A percentile compares a stretch with the other conserved stretches of the same genome.
These are phyloP conservation scores for Aspergillus calidoustus DNA, from an alignment of 2,329 filamentous ascomycete genomes.

Conservation along the genomic window DNA sequence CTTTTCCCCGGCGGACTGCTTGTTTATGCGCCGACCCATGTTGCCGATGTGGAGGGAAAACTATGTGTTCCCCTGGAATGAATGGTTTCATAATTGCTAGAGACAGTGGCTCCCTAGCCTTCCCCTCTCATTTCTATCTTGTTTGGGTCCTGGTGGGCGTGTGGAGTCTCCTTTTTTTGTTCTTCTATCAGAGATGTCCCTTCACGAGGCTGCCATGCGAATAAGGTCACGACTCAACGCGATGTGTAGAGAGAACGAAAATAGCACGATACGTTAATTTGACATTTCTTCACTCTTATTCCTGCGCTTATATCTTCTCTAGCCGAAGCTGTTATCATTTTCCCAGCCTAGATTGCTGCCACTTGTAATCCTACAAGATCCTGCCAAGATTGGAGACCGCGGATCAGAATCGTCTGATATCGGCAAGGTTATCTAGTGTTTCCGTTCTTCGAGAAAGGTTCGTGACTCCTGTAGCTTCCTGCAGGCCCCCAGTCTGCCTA, in stretches of 20 bases:
- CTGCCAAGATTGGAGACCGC: no score
- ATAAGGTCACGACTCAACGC: conserved; percentile 30
- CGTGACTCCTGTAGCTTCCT: no score
- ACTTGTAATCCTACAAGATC: no score
- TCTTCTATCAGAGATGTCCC: conserved; percentile 31
- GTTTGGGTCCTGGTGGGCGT: conserved; percentile 30
- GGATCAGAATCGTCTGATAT: background rate
- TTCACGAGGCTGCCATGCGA: conserved; percentile 32
- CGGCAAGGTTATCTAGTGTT: background rate
- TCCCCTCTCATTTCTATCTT: conserved; percentile 28
- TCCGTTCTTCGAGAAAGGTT: no score
- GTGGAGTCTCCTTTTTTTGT: conserved; percentile 34
- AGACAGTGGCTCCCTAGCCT: conserved; percentile 19
- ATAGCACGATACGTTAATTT: conserved; percentile 16
- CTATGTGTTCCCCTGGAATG: conserved; percentile 18
- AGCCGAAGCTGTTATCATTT: background rate
- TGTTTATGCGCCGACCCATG: conserved; percentile 41
- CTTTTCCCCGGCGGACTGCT: conserved; percentile 36
- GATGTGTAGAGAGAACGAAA: conserved; percentile 17
- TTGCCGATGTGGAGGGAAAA: conserved; percentile 40
- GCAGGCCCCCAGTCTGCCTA: no score
- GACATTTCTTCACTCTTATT: background rate
- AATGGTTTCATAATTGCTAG: conserved; percentile 18
- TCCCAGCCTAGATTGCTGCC: background rate
- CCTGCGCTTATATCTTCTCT: background rate